phyloP scores from a whole-genome alignment of 2,329 filamentous ascomycete species.

The Dactylonectria macrodidyma region DNA sequence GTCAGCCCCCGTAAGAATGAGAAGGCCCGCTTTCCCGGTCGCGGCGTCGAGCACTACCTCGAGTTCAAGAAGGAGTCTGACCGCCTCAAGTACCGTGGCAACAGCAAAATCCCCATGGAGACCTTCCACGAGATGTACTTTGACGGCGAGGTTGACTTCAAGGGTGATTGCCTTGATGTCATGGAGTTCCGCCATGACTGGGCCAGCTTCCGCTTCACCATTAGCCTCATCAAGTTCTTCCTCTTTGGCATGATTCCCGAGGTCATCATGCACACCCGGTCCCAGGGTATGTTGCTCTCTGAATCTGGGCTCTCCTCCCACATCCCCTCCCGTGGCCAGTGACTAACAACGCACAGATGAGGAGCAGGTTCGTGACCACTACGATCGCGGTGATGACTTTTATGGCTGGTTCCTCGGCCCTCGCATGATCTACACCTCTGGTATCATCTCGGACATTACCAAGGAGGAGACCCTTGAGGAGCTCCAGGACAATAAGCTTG shows the following conservation, averaged over 20 bases:
- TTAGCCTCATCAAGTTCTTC: conserved; percentile 89
- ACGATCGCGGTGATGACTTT: conserved; percentile 98
- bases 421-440: conserved; percentile 98
- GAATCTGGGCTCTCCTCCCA: neutral
- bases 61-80: conserved; percentile 80
- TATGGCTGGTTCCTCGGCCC: conserved; percentile 99
- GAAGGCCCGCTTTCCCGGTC: conserved; percentile 88
- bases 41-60: conserved; percentile 91
- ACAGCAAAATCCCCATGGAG: conserved; percentile 88
- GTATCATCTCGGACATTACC: conserved; percentile 90
- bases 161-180: conserved; percentile 89
- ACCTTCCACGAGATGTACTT: conserved; percentile 99
- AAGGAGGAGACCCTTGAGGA: conserved; percentile 93
- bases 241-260: conserved; percentile 90
- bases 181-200: conserved; percentile 97
- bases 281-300: conserved; percentile 70
- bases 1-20: conserved; percentile 93
- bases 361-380: conserved; percentile 97
- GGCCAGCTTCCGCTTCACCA: conserved; percentile 94
- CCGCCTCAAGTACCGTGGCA: conserved; percentile 79
- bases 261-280: conserved; percentile 91
- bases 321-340: too few relatives aligned
- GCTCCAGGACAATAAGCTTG: conserved; percentile 97
- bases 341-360: conserved; percentile 68
- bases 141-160: conserved; percentile 94